Evolutionary conservation across 139 green algal genomes (phyloP).

Genomic region (Volvox reticuliferus): DNA sequence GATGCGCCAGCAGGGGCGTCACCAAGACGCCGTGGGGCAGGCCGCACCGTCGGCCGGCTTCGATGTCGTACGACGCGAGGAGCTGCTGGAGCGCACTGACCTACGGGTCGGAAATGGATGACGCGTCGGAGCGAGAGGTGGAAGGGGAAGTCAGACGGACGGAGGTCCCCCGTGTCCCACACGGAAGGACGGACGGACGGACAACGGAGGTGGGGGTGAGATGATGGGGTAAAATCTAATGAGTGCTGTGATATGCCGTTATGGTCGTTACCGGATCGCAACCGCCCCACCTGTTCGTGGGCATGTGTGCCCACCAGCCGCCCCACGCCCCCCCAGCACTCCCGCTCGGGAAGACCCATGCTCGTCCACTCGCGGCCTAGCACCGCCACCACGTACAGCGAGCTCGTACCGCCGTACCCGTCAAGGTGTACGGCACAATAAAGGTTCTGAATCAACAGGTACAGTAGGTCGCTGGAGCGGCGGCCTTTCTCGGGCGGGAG

Average conservation of each 20-base stretch:
- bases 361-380: slow-evolving; percentile 47
- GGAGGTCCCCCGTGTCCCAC: no score
- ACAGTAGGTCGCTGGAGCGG: slow-evolving; percentile 67
- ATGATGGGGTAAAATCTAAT: no score
- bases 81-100: slow-evolving; percentile 70
- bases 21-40: slow-evolving; percentile 28
- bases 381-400: slow-evolving; percentile 55
- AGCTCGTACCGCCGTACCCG: slow-evolving; percentile 66
- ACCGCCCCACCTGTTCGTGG: slow-evolving; percentile 65
- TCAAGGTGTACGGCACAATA: slow-evolving; percentile 64
- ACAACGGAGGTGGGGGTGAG: no score
- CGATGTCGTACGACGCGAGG: slow-evolving; percentile 63
- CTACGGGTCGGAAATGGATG: neutral
- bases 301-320: slow-evolving; percentile 80
- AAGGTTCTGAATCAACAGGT: slow-evolving; percentile 79
- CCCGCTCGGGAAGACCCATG: slow-evolving; percentile 30
- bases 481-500: slow-evolving; percentile 49
- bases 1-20: slow-evolving; percentile 69
- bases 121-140: no score
- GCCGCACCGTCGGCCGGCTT: slow-evolving; percentile 49
- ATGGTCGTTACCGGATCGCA: no score
- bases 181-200: no score
- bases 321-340: slow-evolving; percentile 47
- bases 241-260: no score
- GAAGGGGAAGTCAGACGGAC: no score